Evolutionary conservation across 495 filamentous ascomycete species (phyloP).

Genomic region (Aspergillus hancockii): DNA sequence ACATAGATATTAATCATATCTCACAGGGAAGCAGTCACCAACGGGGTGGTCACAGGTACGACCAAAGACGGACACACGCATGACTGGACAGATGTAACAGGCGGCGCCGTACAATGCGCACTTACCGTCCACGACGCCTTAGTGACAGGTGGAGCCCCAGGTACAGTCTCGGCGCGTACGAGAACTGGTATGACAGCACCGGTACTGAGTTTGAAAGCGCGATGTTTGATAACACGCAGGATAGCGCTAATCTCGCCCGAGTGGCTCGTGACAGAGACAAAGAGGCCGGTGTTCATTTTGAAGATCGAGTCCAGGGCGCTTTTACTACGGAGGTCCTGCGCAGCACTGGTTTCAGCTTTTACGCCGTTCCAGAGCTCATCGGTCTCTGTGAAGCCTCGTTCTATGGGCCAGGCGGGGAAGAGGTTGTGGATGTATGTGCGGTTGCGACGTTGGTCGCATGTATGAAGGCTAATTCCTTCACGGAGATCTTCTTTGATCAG

Average conservation of each 20-base stretch:
- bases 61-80: slow-evolving; percentile 50
- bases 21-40: slow-evolving; percentile 20
- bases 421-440: slow-evolving; percentile 55
- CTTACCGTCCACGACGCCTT: slow-evolving; percentile 40
- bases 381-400: slow-evolving; percentile 59
- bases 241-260: slow-evolving; percentile 63
- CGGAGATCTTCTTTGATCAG: slow-evolving; percentile 70
- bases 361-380: slow-evolving; percentile 63
- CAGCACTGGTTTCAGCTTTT: slow-evolving; percentile 52
- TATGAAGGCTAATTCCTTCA: slow-evolving; percentile 73
- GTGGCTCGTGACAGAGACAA: slow-evolving; percentile 69
- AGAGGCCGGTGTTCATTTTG: slow-evolving; percentile 45
- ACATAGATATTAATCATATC: not conserved
- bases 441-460: slow-evolving; percentile 70
- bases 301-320: slow-evolving; percentile 66
- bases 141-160: slow-evolving; percentile 29
- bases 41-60: slow-evolving; percentile 38
- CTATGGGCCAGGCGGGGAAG: slow-evolving; percentile 64
- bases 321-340: slow-evolving; percentile 56
- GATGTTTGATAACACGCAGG: slow-evolving; percentile 61
- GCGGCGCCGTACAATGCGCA: slow-evolving; percentile 53
- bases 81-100: slow-evolving; percentile 45
- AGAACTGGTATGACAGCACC: slow-evolving; percentile 72
- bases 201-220: slow-evolving; percentile 59
- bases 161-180: slow-evolving; percentile 53